Evolutionary conservation across 371 early-diverging fungal species (phyloP), one percentile per base, ranked within the genome.

Genomic region (Thermomucor indicae-seudaticae): DNA sequence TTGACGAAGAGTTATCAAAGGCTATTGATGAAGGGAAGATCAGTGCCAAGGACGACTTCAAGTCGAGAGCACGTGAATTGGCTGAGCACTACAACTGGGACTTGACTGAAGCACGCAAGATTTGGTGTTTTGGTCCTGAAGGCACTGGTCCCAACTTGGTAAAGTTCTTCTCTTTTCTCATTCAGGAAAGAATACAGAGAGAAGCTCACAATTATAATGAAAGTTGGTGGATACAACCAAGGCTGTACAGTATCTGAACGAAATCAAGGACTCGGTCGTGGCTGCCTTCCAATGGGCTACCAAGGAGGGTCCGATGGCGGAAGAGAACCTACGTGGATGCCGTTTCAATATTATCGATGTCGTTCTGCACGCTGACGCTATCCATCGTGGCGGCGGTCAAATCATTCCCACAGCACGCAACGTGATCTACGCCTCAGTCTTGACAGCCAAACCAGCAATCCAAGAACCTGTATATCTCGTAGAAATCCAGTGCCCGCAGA

Each of bases 41-140:
- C 58, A 73, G 67, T 51, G 80, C 93, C 56, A 86, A 90, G 69
- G 94, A 96, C 61, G 98, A 99, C 75, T 72, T 90, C 79, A 99
- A 99, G 89, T 80, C 81, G 51, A 87, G 97, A 70, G 97, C 91
- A 44, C 89, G 92, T 69, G 61, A 82, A 47, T 83, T 99, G 58
- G 92, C 92, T 55, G 95, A 96, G 45, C 82, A 88, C 45, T 88
- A 81, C 71, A 88, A 75, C 6, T 96, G 95, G 91, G 92, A 93
- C 59, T 93, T 94, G 60, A 89, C 91, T 46, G 98, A 97, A 65
- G 93, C 99, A 56, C 92, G 97, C 75, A 96, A 95, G 86, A 95
- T 99, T 70, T 96, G 98, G 96, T 92, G 97, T 61, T 98, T 98
- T 76, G 98, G 93, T 66, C 99, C 99, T 47, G 96, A 96, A 47